Evolutionary conservation across 371 early-diverging fungal genomes (phyloP).

Genomic region (Mucor velutinosus): DNA sequence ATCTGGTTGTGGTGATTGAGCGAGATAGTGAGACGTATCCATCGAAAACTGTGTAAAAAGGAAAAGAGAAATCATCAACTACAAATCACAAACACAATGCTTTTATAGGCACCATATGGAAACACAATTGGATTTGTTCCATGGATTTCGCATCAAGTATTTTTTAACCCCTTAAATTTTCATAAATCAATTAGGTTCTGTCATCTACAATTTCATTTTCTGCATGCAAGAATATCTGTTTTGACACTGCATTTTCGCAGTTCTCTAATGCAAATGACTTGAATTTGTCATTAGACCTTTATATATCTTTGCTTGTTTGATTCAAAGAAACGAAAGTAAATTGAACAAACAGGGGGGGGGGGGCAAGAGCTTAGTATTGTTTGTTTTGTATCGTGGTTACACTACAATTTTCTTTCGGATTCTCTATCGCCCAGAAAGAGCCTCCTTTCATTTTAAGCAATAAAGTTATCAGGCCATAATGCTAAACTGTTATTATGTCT

Average conservation of each 20-base stretch:
- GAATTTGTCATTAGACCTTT: too few relatives aligned
- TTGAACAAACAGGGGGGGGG: not conserved
- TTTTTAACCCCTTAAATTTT: too few relatives aligned
- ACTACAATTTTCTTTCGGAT: not conserved
- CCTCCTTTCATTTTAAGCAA: too few relatives aligned
- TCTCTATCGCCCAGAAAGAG: not conserved
- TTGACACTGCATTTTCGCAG: too few relatives aligned
- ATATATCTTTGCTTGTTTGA: too few relatives aligned
- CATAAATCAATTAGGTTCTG: too few relatives aligned
- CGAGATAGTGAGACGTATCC: not conserved
- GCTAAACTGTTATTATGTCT: too few relatives aligned
- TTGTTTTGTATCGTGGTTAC: not conserved
- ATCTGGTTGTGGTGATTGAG: conserved; percentile 20
- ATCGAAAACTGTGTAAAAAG: not conserved
- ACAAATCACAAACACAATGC: not conserved
- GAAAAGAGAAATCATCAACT: not conserved
- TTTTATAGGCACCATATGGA: not conserved
- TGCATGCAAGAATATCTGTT: too few relatives aligned
- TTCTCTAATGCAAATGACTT: too few relatives aligned
- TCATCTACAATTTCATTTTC: too few relatives aligned
- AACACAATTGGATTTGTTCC: not conserved
- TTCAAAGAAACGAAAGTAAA: not conserved
- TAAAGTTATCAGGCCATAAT: too few relatives aligned
- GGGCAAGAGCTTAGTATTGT: not conserved
- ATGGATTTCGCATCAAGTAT: too few relatives aligned